A percentile compares a stretch with the other conserved stretches of the same genome.
Evolutionary conservation across 2,329 filamentous ascomycete genomes (phyloP).

Genomic region (Blastomyces silverae): DNA sequence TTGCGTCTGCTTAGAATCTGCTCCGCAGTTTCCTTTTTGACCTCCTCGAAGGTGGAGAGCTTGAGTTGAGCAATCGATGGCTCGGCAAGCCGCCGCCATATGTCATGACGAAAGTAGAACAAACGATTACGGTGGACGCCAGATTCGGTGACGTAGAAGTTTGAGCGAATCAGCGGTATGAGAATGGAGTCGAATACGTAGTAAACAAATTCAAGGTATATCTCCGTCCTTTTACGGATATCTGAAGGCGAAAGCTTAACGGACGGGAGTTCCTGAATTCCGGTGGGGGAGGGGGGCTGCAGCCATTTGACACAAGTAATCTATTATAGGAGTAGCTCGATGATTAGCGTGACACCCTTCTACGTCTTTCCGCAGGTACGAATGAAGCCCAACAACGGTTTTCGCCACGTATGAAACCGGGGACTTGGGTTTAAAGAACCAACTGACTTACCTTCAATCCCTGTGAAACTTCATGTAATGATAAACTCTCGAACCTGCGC

Average conservation of each 20-base stretch:
- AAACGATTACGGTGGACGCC: conserved; percentile 69
- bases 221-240: conserved; percentile 64
- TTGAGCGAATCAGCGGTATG: conserved; percentile 75
- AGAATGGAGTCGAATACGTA: conserved; percentile 88
- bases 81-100: conserved; percentile 72
- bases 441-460: conserved; percentile 60
- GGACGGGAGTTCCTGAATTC: conserved; percentile 23
- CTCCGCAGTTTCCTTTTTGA: conserved; percentile 53
- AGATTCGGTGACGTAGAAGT: conserved; percentile 94
- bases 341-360: background rate
- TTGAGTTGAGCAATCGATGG: conserved; percentile 64
- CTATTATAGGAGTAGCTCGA: conserved; percentile 39
- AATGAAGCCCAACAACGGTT: background rate
- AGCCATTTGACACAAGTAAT: conserved; percentile 68
- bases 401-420: background rate
- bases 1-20: conserved; percentile 54
- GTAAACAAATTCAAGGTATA: conserved; percentile 81
- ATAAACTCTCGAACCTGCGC: conserved; percentile 72
- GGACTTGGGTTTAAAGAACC: background rate
- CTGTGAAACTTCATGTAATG: conserved; percentile 69
- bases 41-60: conserved; percentile 67
- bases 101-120: conserved; percentile 91
- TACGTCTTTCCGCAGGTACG: background rate
- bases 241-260: conserved; percentile 65
- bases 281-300: conserved; percentile 44